Conservation (phyloP, 2,329 filamentous ascomycete species). For the Penicillium psychrosexuale region DNA sequence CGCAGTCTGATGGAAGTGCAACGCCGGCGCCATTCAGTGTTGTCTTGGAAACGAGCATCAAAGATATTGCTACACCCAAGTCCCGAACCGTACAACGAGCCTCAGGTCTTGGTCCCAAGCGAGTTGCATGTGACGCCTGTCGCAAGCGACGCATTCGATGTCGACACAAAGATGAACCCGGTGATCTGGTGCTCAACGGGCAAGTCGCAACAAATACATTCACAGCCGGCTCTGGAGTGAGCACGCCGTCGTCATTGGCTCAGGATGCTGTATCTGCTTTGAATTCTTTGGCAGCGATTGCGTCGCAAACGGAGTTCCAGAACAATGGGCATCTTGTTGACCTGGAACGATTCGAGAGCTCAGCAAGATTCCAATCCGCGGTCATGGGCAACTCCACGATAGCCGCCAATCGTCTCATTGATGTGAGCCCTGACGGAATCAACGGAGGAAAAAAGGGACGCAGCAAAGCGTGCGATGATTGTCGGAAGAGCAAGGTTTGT, state of each 20-base stretch:
- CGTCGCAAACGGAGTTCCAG: slow-evolving; percentile 36
- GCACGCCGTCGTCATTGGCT: slow-evolving; percentile 33
- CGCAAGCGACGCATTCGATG: slow-evolving; percentile 61
- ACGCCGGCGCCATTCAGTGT: slow-evolving; percentile 22
- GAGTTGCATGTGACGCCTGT: slow-evolving; percentile 61
- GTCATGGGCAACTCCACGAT: slow-evolving; percentile 29
- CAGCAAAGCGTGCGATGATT: slow-evolving; percentile 64
- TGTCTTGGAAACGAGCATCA: slow-evolving; percentile 20
- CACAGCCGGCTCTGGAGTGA: slow-evolving; percentile 26
- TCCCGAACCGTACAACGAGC: slow-evolving; percentile 52
- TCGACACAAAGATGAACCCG: slow-evolving; percentile 59
- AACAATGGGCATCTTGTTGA: slow-evolving; percentile 23
- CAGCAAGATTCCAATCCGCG: slow-evolving; percentile 26
- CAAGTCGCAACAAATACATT: slow-evolving; percentile 32
- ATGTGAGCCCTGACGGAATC: slow-evolving; percentile 33
- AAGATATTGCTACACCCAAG: slow-evolving; percentile 32
- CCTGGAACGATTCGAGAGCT: slow-evolving; percentile 30
- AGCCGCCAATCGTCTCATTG: slow-evolving; percentile 26
- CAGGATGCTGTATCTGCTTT: slow-evolving; percentile 41
- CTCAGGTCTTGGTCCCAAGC: slow-evolving; percentile 58
- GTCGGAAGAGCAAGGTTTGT: slow-evolving; percentile 64
- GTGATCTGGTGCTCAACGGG: slow-evolving; percentile 27
- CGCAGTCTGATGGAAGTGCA: slow-evolving; percentile 22
- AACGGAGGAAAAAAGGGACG: slow-evolving; percentile 54
- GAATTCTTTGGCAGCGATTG: slow-evolving; percentile 40